Base-by-base conservation (phyloP, 192 early-diverging fungal species). In the Glomus cerebriforme region DNA sequence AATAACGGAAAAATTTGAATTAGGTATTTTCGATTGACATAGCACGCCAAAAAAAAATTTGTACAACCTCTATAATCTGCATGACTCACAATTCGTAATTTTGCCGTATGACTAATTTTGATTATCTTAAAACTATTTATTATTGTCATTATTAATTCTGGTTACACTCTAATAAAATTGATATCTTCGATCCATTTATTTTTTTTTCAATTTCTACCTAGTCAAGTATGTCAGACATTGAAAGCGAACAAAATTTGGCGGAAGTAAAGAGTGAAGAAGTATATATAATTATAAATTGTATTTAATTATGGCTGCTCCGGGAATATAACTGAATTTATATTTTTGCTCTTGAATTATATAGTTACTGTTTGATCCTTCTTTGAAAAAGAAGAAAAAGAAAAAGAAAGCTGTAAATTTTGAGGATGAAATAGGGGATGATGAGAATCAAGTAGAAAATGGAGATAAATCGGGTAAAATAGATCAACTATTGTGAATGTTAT, bases 311-410 rank as follows among this genome's bases (percentile, higher is more conserved):
- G n/a, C n/a, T n/a, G n/a, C n/a, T n/a, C n/a, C n/a, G n/a, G n/a
- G n/a, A n/a, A 70, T 27, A 64, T 27, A 64, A n/a, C 7, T 78
- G n/a, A n/a, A 31, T 80, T 58, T 39, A 10, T 29, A 59, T 31
- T 22, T n/a, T 32, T 17, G 5, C 12, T 27, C 12, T 54, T 43
- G 2, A 17, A 34, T 47, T 47, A 45, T 49, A 13, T 26, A 74
- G 73, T 59, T 27, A 12, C 59, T 75, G 24, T 75, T 75, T 39
- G 74, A 75, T 75, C 74, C 74, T 24, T 29, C 32, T 75, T 64
- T 87, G 66, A 87, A 87, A 84, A 92, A 92, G 82, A 92, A 92
- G 81, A 92, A 89, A 82, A 88, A 91, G 84, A 87, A 88, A 45
- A 92, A 92, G 85, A 90, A 90, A 88, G 80, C 78, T 72, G 85